Conservation (phyloP, 1,284 basidiomycete genomes). For the Testicularia cyperi region DNA sequence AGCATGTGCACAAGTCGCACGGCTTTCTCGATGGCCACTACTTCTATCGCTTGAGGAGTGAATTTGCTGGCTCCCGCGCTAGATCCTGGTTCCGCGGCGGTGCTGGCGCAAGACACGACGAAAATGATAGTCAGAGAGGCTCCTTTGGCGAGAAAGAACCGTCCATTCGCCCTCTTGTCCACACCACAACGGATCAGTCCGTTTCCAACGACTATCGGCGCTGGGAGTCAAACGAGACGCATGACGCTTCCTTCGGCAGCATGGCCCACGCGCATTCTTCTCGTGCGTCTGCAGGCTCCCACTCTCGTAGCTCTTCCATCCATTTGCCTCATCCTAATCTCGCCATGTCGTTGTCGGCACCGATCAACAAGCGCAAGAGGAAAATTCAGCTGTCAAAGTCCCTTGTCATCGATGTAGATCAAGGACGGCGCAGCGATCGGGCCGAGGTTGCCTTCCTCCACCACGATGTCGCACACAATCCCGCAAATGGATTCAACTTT, state of each 20-base stretch:
- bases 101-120: too few relatives aligned
- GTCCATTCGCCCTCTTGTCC: conserved; percentile 11
- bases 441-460: conserved; percentile 58
- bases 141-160: conserved; percentile 23
- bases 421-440: conserved; percentile 47
- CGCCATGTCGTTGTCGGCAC: conserved; percentile 13
- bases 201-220: too few relatives aligned
- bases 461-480: conserved; percentile 59
- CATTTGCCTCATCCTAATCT: conserved; percentile 13
- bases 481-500: conserved; percentile 59
- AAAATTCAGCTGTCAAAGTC: conserved; percentile 50
- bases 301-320: conserved; percentile 22
- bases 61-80: conserved; percentile 18
- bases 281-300: conserved; percentile 6
- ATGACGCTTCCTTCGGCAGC: conserved; percentile 1
- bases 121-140: conserved; percentile 22
- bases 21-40: conserved; percentile 59
- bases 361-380: conserved; percentile 6
- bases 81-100: conserved; percentile 34
- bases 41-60: conserved; percentile 48
- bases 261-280: conserved; percentile 1
- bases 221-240: too few relatives aligned
- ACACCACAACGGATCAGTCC: too few relatives aligned
- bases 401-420: conserved; percentile 55
- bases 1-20: conserved; percentile 52